phyloP scores from a whole-genome alignment of 2,329 filamentous ascomycete species.

The Penicillium expansum region DNA sequence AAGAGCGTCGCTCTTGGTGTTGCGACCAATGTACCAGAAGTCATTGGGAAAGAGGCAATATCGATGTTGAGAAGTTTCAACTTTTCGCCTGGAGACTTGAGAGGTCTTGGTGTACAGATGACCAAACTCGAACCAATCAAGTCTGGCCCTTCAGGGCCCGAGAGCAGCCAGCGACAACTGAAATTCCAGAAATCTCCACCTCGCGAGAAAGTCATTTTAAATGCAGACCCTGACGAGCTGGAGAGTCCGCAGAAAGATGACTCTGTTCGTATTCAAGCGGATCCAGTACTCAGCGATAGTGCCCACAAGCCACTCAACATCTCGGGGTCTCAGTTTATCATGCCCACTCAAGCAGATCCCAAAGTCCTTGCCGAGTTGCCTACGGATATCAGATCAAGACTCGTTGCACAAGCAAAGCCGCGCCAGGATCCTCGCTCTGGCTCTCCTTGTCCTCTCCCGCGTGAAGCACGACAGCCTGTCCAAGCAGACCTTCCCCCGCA shows the following conservation, averaged over 20 bases:
- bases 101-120: slow-evolving; percentile 89
- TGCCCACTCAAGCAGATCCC: slow-evolving; percentile 77
- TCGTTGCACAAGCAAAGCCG: slow-evolving; percentile 59
- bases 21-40: slow-evolving; percentile 70
- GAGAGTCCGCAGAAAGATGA: slow-evolving; percentile 43
- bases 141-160: slow-evolving; percentile 46
- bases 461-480: slow-evolving; percentile 17
- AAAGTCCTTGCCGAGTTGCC: slow-evolving; percentile 81
- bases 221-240: slow-evolving; percentile 50
- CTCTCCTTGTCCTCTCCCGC: slow-evolving; percentile 37
- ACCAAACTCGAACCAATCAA: slow-evolving; percentile 85
- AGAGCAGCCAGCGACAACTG: slow-evolving; percentile 76
- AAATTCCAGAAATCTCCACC: slow-evolving; percentile 59
- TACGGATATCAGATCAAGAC: slow-evolving; percentile 72
- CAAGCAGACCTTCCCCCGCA: slow-evolving; percentile 55
- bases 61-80: slow-evolving; percentile 76
- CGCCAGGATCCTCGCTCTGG: slow-evolving; percentile 20
- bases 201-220: slow-evolving; percentile 23
- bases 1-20: slow-evolving; percentile 82
- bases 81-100: slow-evolving; percentile 87
- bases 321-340: slow-evolving; percentile 83
- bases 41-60: slow-evolving; percentile 78
- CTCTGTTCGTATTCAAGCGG: slow-evolving; percentile 29
- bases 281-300: slow-evolving; percentile 35
- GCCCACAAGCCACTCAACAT: slow-evolving; percentile 69